Conservation (phyloP, 208 protist genomes). For the Trypanosoma mega region DNA sequence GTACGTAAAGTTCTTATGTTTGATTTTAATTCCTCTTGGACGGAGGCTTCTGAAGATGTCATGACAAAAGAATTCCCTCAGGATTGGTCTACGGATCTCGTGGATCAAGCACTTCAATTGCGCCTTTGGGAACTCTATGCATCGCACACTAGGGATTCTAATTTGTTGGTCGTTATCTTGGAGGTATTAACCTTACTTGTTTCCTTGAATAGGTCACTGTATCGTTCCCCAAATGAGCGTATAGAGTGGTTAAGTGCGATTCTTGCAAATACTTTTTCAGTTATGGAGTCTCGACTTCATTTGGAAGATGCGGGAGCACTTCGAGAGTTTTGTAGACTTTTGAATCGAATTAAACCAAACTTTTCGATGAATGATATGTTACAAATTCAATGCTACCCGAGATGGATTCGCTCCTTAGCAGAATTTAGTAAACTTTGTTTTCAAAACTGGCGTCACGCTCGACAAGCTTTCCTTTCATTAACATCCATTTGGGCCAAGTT, state of each 20-base stretch:
- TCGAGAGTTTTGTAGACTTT: slow-evolving; percentile 42
- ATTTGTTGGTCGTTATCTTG: slow-evolving; percentile 22
- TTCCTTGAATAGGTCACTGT: slow-evolving; percentile 29
- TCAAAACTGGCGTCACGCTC: slow-evolving; percentile 28
- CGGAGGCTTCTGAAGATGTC: slow-evolving; percentile 16
- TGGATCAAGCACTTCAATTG: slow-evolving; percentile 25
- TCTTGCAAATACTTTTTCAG: slow-evolving; percentile 45
- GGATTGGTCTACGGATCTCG: slow-evolving; percentile 24
- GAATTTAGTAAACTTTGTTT: slow-evolving; percentile 30
- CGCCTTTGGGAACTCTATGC: slow-evolving; percentile 33
- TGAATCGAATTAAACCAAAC: slow-evolving; percentile 66
- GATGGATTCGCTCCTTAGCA: slow-evolving; percentile 31
- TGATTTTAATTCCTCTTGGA: slow-evolving; percentile 28
- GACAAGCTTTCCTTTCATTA: slow-evolving; percentile 27
- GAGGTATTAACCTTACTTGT: slow-evolving; percentile 27
- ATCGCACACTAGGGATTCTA: slow-evolving; percentile 1
- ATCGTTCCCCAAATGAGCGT: slow-evolving; percentile 20
- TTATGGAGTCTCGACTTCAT: slow-evolving; percentile 47
- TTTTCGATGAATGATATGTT: slow-evolving; percentile 52
- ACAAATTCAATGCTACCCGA: slow-evolving; percentile 24
- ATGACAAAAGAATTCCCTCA: slow-evolving; percentile 26
- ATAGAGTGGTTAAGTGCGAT: slow-evolving; percentile 37
- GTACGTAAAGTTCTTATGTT: slow-evolving; percentile 26
- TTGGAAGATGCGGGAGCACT: slow-evolving; percentile 26
- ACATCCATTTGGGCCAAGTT: slow-evolving; percentile 30